These are phyloP conservation scores for Adansonia rubrostipa DNA, from an alignment of 441 rosid species.

Conservation along the genomic window DNA sequence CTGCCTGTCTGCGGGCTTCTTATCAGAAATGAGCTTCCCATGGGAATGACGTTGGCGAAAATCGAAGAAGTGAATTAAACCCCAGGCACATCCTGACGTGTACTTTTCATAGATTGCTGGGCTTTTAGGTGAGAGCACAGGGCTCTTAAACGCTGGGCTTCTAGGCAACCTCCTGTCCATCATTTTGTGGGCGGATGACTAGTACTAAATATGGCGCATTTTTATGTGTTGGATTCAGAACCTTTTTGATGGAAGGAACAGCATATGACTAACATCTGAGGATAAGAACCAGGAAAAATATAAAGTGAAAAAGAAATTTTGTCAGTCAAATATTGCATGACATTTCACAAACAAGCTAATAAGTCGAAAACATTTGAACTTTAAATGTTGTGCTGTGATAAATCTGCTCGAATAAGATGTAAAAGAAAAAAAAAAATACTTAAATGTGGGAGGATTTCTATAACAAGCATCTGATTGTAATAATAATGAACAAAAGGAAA, in stretches of 20 bases:
- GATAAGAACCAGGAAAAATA: not conserved
- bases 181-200: not conserved
- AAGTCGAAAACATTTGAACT: not conserved
- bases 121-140: conserved; percentile 55
- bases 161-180: conserved; percentile 55
- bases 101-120: conserved; percentile 60
- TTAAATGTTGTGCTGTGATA: not conserved
- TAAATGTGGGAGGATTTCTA: not conserved
- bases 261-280: conserved; percentile 5
- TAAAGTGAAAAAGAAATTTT: not conserved
- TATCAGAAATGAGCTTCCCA: conserved; percentile 53
- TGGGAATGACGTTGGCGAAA: conserved; percentile 53
- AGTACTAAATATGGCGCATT: not conserved
- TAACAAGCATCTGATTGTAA: not conserved
- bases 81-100: conserved; percentile 71
- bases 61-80: conserved; percentile 58
- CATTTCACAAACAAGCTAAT: not conserved
- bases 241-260: conserved; percentile 15
- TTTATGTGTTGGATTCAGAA: conserved; percentile 17
- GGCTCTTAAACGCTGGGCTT: conserved; percentile 52
- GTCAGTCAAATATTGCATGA: conserved; percentile 6
- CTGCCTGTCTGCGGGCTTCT: conserved; percentile 39
- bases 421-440: not conserved
- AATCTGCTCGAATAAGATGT: not conserved
- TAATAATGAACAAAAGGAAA: not conserved